These are phyloP conservation scores for Arachis hypogaea DNA, from an alignment of 306 rosid genomes.

Conservation along the genomic window DNA sequence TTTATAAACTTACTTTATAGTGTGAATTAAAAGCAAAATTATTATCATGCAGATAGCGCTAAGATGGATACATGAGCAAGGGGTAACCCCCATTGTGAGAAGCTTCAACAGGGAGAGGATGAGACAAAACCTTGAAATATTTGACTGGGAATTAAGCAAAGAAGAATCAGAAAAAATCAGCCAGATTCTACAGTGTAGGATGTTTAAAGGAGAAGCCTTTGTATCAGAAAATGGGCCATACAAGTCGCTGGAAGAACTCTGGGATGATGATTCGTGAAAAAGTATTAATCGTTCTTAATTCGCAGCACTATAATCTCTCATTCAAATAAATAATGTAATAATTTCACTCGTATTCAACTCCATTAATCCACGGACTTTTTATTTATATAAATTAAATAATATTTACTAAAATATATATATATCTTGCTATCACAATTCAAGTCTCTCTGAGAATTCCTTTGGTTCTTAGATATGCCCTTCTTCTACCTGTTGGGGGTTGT, in stretches of 20 bases:
- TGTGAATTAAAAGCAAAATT: too few relatives aligned
- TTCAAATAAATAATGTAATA: too few relatives aligned
- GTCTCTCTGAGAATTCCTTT: conserved; percentile 14
- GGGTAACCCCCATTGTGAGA: conserved; percentile 34
- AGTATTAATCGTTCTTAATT: neutral
- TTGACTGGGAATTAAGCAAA: conserved; percentile 35
- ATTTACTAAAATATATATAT: too few relatives aligned
- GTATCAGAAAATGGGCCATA: conserved; percentile 46
- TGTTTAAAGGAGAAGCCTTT: conserved; percentile 7
- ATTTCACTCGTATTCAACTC: too few relatives aligned
- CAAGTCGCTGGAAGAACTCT: conserved; percentile 46
- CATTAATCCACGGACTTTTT: too few relatives aligned
- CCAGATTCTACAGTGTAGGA: conserved; percentile 48
- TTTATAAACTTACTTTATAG: too few relatives aligned
- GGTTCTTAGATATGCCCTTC: conserved; percentile 6
- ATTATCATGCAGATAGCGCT: conserved; percentile 40
- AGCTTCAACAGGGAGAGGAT: conserved; percentile 61
- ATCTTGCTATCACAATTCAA: neutral
- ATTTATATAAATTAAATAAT: too few relatives aligned
- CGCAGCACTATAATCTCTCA: neutral
- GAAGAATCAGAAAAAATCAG: conserved; percentile 36
- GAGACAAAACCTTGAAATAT: conserved; percentile 51
- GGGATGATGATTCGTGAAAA: conserved; percentile 47
- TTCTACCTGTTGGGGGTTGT: conserved; percentile 34
- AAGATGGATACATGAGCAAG: conserved; percentile 42